Percentiles rank a stretch among this genome's conserved stretches.
Evolutionary conservation across 495 filamentous ascomycete species (phyloP).

Genomic region (Penicillium paradoxum): DNA sequence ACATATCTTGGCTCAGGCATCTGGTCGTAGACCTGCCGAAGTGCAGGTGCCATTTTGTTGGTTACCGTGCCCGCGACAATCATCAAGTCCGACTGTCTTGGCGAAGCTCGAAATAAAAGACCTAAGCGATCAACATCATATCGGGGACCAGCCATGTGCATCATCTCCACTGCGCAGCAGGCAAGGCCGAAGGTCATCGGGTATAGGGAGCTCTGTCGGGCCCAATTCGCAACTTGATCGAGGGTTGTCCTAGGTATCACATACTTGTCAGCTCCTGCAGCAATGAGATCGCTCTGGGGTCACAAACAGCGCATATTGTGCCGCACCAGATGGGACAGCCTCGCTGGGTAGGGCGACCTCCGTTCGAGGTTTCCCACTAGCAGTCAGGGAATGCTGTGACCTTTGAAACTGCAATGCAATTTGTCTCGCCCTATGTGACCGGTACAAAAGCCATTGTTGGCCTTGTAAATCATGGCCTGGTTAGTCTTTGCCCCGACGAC

Average conservation of each 20-base stretch:
- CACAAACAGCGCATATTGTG: too few species aligned
- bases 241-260: constrained; percentile 60
- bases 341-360: too few species aligned
- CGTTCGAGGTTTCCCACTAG: too few species aligned
- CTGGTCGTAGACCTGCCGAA: constrained; percentile 90
- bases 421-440: too few species aligned
- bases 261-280: too few species aligned
- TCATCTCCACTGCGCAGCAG: constrained; percentile 94
- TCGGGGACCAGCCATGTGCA: constrained; percentile 87
- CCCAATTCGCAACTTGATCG: constrained; percentile 82
- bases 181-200: constrained; percentile 91
- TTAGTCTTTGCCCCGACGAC: too few species aligned
- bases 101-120: constrained; percentile 91
- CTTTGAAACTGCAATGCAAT: too few species aligned
- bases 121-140: constrained; percentile 91
- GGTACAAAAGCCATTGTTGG: too few species aligned
- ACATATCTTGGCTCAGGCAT: constrained; percentile 95
- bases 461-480: too few species aligned
- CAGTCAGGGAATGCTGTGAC: too few species aligned
- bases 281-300: too few species aligned
- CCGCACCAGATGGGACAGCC: too few species aligned
- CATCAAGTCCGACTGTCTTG: constrained; percentile 91
- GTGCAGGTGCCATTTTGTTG: constrained; percentile 92
- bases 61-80: constrained; percentile 89
- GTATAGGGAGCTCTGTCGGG: constrained; percentile 84